A percentile compares a stretch with the other conserved stretches of the same genome.
These are phyloP conservation scores for Heliosperma pusillum DNA, from an alignment of 148 eudicot genomes.

Conservation along the genomic window DNA sequence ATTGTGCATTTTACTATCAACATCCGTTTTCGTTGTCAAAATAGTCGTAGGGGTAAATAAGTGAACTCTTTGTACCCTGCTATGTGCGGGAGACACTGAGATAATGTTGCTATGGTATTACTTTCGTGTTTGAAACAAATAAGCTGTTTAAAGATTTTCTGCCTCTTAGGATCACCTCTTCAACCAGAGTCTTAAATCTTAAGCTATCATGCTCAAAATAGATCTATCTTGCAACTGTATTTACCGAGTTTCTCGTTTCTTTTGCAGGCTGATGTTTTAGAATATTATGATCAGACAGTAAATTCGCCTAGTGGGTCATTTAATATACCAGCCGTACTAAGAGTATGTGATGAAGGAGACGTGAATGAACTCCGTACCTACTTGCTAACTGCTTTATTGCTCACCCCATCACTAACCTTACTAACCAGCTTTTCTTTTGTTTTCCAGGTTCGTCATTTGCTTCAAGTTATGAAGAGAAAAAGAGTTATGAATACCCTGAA, in stretches of 20 bases:
- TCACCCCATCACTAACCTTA: slow-evolving; percentile 17
- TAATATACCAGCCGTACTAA: slow-evolving; percentile 91
- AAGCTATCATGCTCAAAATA: too few species aligned
- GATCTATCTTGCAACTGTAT: background rate
- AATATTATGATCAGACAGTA: slow-evolving; percentile 87
- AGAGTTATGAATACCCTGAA: slow-evolving; percentile 65
- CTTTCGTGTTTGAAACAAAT: background rate
- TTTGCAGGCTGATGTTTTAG: slow-evolving; percentile 93
- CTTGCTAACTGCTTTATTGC: background rate
- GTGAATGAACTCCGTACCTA: too few species aligned
- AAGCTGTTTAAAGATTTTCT: background rate
- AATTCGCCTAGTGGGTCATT: slow-evolving; percentile 89
- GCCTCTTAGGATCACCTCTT: too few species aligned
- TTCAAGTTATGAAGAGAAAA: slow-evolving; percentile 87
- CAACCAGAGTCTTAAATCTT: too few species aligned
- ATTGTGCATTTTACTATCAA: background rate
- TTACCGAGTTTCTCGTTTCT: background rate
- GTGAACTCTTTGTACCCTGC: too few species aligned
- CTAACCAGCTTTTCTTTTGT: slow-evolving; percentile 5
- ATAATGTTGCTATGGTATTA: background rate
- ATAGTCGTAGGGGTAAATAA: too few species aligned
- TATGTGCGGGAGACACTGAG: too few species aligned
- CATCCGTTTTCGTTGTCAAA: background rate
- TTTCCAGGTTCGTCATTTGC: slow-evolving; percentile 82
- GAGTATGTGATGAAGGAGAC: slow-evolving; percentile 45